Conservation (phyloP, 495 filamentous ascomycete species). For the Hypoxylon subgilvum region DNA sequence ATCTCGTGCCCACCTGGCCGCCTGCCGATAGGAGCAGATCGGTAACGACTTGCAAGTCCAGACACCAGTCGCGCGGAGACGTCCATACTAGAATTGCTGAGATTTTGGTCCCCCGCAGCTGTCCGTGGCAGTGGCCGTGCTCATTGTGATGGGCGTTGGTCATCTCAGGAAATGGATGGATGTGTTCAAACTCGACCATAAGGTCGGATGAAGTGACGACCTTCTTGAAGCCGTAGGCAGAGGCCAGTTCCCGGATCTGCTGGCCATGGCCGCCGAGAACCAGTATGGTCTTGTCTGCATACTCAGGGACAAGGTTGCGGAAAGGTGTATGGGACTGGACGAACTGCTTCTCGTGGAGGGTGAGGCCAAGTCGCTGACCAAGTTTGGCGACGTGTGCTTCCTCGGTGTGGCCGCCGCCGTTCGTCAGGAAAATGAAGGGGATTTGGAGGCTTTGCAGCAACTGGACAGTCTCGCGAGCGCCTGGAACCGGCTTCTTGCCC, state of each 20-base stretch:
- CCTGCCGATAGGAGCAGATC: conserved; percentile 70
- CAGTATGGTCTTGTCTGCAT: conserved; percentile 70
- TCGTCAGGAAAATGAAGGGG: conserved; percentile 85
- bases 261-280: conserved; percentile 76
- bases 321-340: conserved; percentile 86
- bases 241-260: conserved; percentile 70
- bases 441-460: conserved; percentile 68
- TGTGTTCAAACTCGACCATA: conserved; percentile 62
- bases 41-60: conserved; percentile 71
- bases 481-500: conserved; percentile 69
- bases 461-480: conserved; percentile 67
- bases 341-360: conserved; percentile 67
- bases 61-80: conserved; percentile 80
- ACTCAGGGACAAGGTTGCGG: conserved; percentile 53
- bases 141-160: conserved; percentile 66
- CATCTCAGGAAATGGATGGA: conserved; percentile 74
- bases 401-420: conserved; percentile 82
- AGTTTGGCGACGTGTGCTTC: conserved; percentile 69
- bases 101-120: conserved; percentile 64
- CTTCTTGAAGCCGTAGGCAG: conserved; percentile 77
- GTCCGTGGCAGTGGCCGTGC: conserved; percentile 62
- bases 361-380: conserved; percentile 61
- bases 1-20: conserved; percentile 73
- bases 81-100: conserved; percentile 80
- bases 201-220: conserved; percentile 81